These are phyloP conservation scores for Podochytrium sp. DNA, from an alignment of 192 early-diverging fungal species.

Conservation along the genomic window DNA sequence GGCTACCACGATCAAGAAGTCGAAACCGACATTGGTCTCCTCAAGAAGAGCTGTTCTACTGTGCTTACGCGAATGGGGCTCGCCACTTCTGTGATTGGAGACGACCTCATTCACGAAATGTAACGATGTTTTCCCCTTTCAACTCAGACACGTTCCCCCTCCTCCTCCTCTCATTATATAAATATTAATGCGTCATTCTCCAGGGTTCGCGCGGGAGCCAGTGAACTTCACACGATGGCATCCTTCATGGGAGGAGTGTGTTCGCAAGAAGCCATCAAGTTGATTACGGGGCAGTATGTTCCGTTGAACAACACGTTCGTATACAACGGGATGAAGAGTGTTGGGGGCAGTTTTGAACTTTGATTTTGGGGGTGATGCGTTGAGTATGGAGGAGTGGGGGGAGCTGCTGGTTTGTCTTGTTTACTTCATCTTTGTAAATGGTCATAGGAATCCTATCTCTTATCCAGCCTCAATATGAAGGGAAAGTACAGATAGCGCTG, in stretches of 20 bases:
- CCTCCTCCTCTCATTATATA: too few relatives aligned
- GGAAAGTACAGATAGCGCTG: too few relatives aligned
- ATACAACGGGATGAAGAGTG: slow-evolving; percentile 75
- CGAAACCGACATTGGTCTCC: slow-evolving; percentile 54
- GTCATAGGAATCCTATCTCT: too few relatives aligned
- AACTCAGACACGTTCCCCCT: too few relatives aligned
- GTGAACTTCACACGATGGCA: slow-evolving; percentile 83
- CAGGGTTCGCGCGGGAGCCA: slow-evolving; percentile 64
- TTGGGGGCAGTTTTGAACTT: slow-evolving; percentile 17
- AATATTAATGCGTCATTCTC: neutral
- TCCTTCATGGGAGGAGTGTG: slow-evolving; percentile 87
- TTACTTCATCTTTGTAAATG: too few relatives aligned
- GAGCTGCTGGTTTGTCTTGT: too few relatives aligned
- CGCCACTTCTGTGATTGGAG: slow-evolving; percentile 35
- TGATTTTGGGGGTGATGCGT: slow-evolving; percentile 10
- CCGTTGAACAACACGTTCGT: slow-evolving; percentile 86
- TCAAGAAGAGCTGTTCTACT: slow-evolving; percentile 50
- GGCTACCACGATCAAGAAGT: slow-evolving; percentile 47
- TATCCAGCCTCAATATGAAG: too few relatives aligned
- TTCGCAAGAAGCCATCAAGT: slow-evolving; percentile 93
- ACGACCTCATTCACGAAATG: slow-evolving; percentile 71
- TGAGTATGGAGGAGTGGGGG: too few relatives aligned
- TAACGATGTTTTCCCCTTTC: slow-evolving; percentile 43
- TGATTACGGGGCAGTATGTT: slow-evolving; percentile 94
- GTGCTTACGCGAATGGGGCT: slow-evolving; percentile 52